Conservation (phyloP, 1,284 basidiomycete species). For the Coniferiporia weirii region DNA sequence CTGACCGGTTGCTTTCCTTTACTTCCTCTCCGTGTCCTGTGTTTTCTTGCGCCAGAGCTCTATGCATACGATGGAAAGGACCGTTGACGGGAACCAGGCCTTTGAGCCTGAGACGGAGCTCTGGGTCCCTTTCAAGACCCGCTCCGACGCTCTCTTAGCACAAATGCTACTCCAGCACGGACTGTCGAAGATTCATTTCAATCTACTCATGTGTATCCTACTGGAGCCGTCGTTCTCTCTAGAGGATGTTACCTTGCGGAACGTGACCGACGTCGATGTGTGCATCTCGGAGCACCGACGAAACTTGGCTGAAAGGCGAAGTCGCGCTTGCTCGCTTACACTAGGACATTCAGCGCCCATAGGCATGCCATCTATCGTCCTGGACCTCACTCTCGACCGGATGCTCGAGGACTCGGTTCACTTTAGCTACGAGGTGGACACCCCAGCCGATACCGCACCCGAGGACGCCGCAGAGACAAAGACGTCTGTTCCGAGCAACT, state of each 20-base stretch:
- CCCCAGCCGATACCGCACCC: neutral
- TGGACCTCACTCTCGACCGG: slow-evolving; percentile 8
- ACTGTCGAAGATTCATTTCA: slow-evolving; percentile 3
- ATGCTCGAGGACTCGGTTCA: slow-evolving; percentile 1
- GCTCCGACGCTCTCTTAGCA: slow-evolving; percentile 13
- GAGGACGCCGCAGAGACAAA: neutral
- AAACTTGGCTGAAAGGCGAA: neutral
- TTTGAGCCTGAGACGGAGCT: slow-evolving; percentile 3
- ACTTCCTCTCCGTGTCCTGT: too few species aligned
- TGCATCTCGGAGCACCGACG: slow-evolving; percentile 9
- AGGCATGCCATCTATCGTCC: slow-evolving; percentile 6
- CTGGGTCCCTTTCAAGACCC: slow-evolving; percentile 6
- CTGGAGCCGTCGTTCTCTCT: slow-evolving; percentile 5
- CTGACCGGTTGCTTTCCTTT: too few species aligned
- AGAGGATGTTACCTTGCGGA: slow-evolving; percentile 3
- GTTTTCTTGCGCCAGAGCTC: too few species aligned
- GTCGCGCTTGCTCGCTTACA: neutral
- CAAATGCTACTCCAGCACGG: slow-evolving; percentile 4
- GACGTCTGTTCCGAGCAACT: neutral
- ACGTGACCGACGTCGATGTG: slow-evolving; percentile 9
- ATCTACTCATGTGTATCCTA: slow-evolving; percentile 6
- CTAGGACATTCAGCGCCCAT: too few species aligned
- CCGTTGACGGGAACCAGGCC: neutral
- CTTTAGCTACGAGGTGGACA: slow-evolving; percentile 8
- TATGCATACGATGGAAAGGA: neutral